Conservation (phyloP, 352 stramenopile species). For the Stramenopiles sp. region DNA sequence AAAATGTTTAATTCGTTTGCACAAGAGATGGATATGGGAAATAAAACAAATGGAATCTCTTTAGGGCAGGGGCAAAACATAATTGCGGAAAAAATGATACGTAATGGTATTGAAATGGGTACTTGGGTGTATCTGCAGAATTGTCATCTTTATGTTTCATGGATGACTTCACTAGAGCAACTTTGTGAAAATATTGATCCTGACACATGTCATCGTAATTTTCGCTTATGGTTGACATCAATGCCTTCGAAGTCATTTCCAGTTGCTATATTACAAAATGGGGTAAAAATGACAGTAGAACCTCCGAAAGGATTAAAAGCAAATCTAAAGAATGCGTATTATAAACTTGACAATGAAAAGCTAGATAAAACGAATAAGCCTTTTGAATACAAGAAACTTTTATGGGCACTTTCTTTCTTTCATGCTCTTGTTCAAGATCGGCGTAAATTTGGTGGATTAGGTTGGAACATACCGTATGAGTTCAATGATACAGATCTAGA, state of each 20-base stretch:
- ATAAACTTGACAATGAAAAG: conserved; percentile 20
- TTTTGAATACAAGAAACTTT: conserved; percentile 63
- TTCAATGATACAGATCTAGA: conserved; percentile 92
- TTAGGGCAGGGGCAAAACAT: conserved; percentile 61
- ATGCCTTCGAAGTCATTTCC: conserved; percentile 59
- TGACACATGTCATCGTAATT: conserved; percentile 47
- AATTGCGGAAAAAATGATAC: conserved; percentile 52
- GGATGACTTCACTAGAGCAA: conserved; percentile 62
- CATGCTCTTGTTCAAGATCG: conserved; percentile 91
- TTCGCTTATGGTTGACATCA: conserved; percentile 65
- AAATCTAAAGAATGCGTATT: conserved; percentile 58
- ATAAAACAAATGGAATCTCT: conserved; percentile 56
- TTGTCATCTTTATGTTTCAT: conserved; percentile 62
- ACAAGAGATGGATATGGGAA: conserved; percentile 39
- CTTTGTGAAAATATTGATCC: conserved; percentile 62
- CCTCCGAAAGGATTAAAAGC: conserved; percentile 59
- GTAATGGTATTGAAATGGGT: conserved; percentile 39
- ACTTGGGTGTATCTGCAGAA: conserved; percentile 81
- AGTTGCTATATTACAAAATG: conserved; percentile 41
- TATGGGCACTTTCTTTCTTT: conserved; percentile 90
- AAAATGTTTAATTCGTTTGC: conserved; percentile 57
- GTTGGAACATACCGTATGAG: conserved; percentile 92
- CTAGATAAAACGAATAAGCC: conserved; percentile 27
- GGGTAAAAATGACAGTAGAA: conserved; percentile 71
- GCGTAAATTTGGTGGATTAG: conserved; percentile 76